Evolutionary conservation across 1,139 yeast species (phyloP), one percentile per base, ranked within the genome.

Genomic region (Pichia sp.): DNA sequence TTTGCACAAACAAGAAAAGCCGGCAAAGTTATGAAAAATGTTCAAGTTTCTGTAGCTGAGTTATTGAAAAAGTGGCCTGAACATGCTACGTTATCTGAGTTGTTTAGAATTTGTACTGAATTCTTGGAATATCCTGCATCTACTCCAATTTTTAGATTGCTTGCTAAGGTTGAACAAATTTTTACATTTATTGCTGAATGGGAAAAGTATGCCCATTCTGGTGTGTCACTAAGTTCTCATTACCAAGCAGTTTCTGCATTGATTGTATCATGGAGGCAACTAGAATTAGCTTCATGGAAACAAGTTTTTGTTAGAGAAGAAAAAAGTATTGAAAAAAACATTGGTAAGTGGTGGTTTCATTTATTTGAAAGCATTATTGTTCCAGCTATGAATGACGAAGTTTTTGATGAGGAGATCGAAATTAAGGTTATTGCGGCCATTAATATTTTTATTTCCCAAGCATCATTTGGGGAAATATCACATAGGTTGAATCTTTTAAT

Each of bases 271-370:
- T 95, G 99, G 99, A 81, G 99, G 70, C 80, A 82, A 60, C 69
- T 91, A 46, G 99, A 95, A 66, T 76, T 95, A 49, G 74, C 84
- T 0, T 83, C 96, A 3, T 95, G 98, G 98, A 83, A 83, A 50
- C 74, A 83, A 8, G 74, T 95, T 45, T 86, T 95, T 63, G 73
- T 70, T 22, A 73, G 77, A 52, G 99, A 93, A 66, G 89, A 85
- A 51, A 57, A 61, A 16, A 70, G 70, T 0, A 65, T 79, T n/a
- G 75, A 76, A 53, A 73, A 72, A 47, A 73, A 69, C 9, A 71
- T 84, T 50, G 90, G 96, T 19, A 79, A 79, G 59, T 89, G 96
- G 95, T 93, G 97, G 96, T 91, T 85, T 71, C 81, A 90, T 65
- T 72, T 93, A 50, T 91, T 84, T 64, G 98, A 93, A 66, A 80